Evolutionary conservation across 345 rosid species (phyloP).

Genomic region (Corchorus capsularis): DNA sequence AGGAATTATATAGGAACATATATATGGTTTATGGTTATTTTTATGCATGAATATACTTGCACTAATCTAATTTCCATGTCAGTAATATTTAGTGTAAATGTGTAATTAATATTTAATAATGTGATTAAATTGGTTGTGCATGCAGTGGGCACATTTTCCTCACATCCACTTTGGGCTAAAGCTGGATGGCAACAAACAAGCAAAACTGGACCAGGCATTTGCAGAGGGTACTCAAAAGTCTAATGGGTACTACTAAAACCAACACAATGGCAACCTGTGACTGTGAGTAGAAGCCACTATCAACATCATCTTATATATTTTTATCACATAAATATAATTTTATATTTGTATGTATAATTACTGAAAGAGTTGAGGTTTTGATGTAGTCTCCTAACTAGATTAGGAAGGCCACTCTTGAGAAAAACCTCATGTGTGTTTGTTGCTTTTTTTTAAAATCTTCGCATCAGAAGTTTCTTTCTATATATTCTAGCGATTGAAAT

Average conservation of each 20-base stretch:
- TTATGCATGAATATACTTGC: not conserved
- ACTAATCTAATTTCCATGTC: not conserved
- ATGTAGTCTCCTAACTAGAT: slow-evolving; percentile 24
- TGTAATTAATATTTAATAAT: not conserved
- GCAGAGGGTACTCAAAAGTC: slow-evolving; percentile 59
- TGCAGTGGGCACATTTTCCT: slow-evolving; percentile 97
- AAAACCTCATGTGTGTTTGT: slow-evolving; percentile 19
- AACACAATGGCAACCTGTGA: slow-evolving; percentile 20
- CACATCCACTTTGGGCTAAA: slow-evolving; percentile 90
- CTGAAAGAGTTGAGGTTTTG: slow-evolving; percentile 15
- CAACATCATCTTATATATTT: slow-evolving; percentile 10
- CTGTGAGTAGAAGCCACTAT: slow-evolving; percentile 24
- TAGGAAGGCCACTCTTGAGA: slow-evolving; percentile 15
- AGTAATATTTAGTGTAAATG: not conserved
- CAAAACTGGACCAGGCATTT: slow-evolving; percentile 61
- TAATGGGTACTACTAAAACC: slow-evolving; percentile 58
- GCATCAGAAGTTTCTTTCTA: slow-evolving; percentile 14
- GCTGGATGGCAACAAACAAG: slow-evolving; percentile 77
- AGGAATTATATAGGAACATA: not conserved
- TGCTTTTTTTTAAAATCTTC: not conserved
- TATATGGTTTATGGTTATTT: too few relatives aligned
- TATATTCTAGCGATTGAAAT: slow-evolving; percentile 19
- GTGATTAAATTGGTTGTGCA: slow-evolving; percentile 28
- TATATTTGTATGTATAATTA: slow-evolving; percentile 22
- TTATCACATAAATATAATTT: slow-evolving; percentile 1